Conservation (phyloP, 768 basidiomycete species). For the Calocybe cyanea region DNA sequence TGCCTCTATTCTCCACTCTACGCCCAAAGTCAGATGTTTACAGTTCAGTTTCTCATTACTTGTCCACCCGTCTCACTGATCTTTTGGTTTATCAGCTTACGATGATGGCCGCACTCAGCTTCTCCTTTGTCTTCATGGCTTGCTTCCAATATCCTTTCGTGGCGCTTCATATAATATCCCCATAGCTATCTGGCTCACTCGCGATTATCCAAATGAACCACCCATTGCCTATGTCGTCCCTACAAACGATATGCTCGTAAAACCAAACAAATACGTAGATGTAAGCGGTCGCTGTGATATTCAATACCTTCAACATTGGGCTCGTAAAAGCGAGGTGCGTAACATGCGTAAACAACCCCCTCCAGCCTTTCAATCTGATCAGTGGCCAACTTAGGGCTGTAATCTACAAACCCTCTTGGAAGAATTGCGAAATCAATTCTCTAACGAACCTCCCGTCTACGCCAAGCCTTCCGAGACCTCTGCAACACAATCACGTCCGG, state of each 20-base stretch:
- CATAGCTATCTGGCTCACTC: conserved; percentile 81
- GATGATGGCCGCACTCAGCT: conserved; percentile 94
- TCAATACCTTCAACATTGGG: conserved; percentile 76
- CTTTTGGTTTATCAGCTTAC: conserved; percentile 65
- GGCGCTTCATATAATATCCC: conserved; percentile 88
- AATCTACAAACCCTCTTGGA: conserved; percentile 69
- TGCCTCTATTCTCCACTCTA: conserved; percentile 51
- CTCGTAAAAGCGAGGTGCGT: conserved; percentile 77
- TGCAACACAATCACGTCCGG: conserved; percentile 18
- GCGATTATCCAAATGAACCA: conserved; percentile 76
- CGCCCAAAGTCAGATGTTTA: conserved; percentile 81
- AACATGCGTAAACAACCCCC: conserved; percentile 11
- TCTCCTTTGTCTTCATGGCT: conserved; percentile 86
- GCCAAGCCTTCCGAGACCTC: conserved; percentile 51
- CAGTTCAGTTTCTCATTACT: conserved; percentile 39
- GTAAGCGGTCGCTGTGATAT: conserved; percentile 70
- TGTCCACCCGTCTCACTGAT: conserved; percentile 9
- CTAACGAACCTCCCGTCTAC: conserved; percentile 83
- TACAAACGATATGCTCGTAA: conserved; percentile 86
- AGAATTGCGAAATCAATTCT: conserved; percentile 80
- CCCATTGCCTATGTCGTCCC: conserved; percentile 93
- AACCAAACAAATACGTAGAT: conserved; percentile 71
- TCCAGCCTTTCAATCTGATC: too few relatives aligned
- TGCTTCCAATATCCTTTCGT: conserved; percentile 83
- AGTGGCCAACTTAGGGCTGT: conserved; percentile 54